Evolutionary conservation across 1,284 basidiomycete genomes (phyloP).

Genomic region (Uromyces viciae-fabae): DNA sequence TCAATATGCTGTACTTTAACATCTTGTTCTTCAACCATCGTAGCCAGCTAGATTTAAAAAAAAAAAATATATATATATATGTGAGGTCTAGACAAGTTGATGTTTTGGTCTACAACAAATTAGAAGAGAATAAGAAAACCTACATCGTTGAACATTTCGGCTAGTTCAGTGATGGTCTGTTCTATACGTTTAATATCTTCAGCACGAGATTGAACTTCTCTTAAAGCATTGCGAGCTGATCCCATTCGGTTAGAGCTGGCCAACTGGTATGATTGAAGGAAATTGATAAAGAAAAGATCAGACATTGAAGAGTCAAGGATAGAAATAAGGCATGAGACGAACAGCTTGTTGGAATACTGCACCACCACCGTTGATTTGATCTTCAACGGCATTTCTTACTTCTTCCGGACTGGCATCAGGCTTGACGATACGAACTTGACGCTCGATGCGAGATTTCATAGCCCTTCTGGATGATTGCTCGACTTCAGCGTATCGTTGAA

Average conservation of each 20-base stretch:
- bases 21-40: constrained; percentile 44
- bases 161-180: constrained; percentile 54
- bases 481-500: constrained; percentile 55
- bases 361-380: constrained; percentile 50
- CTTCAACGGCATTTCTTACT: constrained; percentile 54
- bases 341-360: constrained; percentile 44
- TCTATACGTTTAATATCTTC: constrained; percentile 55
- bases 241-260: constrained; percentile 54
- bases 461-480: constrained; percentile 22
- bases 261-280: constrained; percentile 51
- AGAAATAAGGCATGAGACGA: not conserved
- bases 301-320: not conserved
- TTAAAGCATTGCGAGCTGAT: constrained; percentile 53
- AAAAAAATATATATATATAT: not conserved
- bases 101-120: not conserved
- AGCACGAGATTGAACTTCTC: constrained; percentile 55
- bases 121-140: not conserved
- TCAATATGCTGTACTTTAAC: constrained; percentile 37
- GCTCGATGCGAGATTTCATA: constrained; percentile 50
- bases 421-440: constrained; percentile 55
- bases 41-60: constrained; percentile 11
- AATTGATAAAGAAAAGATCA: constrained; percentile 52
- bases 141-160: constrained; percentile 54
- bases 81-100: not conserved
- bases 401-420: constrained; percentile 54